These are phyloP conservation scores for Zygoascus hellenicus DNA, from an alignment of 1,139 yeast genomes.

Conservation along the genomic window DNA sequence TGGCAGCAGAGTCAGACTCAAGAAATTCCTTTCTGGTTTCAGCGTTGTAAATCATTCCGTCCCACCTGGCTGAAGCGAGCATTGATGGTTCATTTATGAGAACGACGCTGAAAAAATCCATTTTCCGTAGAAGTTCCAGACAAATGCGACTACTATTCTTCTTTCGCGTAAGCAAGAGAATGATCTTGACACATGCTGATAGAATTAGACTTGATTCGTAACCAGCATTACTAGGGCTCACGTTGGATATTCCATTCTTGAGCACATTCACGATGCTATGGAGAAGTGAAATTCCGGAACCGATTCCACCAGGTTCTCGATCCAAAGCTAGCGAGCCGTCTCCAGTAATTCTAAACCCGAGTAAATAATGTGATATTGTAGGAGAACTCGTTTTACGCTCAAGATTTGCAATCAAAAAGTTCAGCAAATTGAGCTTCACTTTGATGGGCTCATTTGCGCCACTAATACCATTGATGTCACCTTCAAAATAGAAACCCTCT, in stretches of 20 bases:
- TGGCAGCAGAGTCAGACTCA: slow-evolving; percentile 32
- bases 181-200: slow-evolving; percentile 7
- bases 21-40: slow-evolving; percentile 29
- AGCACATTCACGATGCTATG: slow-evolving; percentile 48
- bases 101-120: slow-evolving; percentile 48
- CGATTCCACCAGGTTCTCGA: slow-evolving; percentile 42
- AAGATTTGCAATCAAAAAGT: slow-evolving; percentile 52
- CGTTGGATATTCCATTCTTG: background rate
- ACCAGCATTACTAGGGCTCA: slow-evolving; percentile 28
- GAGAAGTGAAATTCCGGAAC: slow-evolving; percentile 51
- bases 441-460: slow-evolving; percentile 24
- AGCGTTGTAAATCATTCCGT: slow-evolving; percentile 40
- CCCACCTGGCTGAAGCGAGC: slow-evolving; percentile 46
- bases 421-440: slow-evolving; percentile 43
- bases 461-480: background rate
- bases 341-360: slow-evolving; percentile 57
- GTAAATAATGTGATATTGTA: slow-evolving; percentile 63
- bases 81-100: slow-evolving; percentile 53
- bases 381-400: slow-evolving; percentile 39
- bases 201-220: slow-evolving; percentile 26
- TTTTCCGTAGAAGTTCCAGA: slow-evolving; percentile 47
- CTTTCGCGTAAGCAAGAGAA: slow-evolving; percentile 46
- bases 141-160: slow-evolving; percentile 49
- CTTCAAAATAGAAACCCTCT: slow-evolving; percentile 1
- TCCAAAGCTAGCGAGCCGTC: slow-evolving; percentile 42